Evolutionary conservation across 441 rosid genomes (phyloP), one percentile per base, ranked within the genome.

Genomic region (Syzygium syzygioides): DNA sequence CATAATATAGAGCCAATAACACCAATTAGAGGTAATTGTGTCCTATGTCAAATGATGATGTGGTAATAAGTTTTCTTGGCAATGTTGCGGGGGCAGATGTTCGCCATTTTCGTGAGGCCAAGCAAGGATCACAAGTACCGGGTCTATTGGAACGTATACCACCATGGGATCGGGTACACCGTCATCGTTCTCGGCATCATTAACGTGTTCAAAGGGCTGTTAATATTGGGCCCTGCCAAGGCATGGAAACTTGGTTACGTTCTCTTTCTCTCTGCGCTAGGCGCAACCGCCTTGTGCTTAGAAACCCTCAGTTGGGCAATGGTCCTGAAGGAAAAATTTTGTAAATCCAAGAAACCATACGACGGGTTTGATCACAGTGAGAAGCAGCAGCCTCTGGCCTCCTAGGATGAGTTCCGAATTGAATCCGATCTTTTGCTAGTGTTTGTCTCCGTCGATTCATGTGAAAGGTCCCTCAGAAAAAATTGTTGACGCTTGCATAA

Each of bases 171-270:
- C 5, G 89, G 89, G 17, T 88, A 88, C 20, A 14, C 86, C 30
- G 28, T 88, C 86, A 26, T 88, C 26, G 17, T 83, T 20, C 89
- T 88, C 5, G 89, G 86, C 34, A 80, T 88, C 86, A 32, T 88
- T 25, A 88, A 88, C 25, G 89, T 88, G 55, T 88, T 56, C 86
- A 88, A 88, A 45, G 89, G 89, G 41, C 48, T 88, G 52, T 79
- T 83, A 19, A 83, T 88, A 23, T 86, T 88, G 14, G 45, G 9
- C 45, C 86, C 89, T 6, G 57, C 55, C 68, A 83, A 32, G 45
- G 32, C 56, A 30, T 88, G 89, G 89, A 88, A 37, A 60, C 37
- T 57, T 13, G 68, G 76, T 30, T 88, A 80, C 89, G 14, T 88
- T n/a, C 1, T 76, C 56, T n/a, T 34, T 62, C 86, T 88, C 79